Evolutionary conservation across 2,329 filamentous ascomycete species (phyloP).

Genomic region (Rhytidhysteron rufulum): DNA sequence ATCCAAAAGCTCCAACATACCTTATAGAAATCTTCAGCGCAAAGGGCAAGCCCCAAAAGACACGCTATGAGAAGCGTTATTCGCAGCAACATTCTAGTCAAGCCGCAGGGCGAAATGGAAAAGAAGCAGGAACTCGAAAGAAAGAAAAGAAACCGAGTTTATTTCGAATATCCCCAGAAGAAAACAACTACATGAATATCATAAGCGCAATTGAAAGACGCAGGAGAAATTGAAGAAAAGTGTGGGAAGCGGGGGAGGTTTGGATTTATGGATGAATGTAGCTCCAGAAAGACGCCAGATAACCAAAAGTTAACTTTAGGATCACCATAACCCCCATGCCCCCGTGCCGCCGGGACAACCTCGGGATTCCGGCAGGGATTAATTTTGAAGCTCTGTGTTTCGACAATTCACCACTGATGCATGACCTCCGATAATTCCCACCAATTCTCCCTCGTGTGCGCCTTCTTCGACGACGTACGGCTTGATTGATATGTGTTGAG

Average conservation of each 20-base stretch:
- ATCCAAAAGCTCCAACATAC: slow-evolving; percentile 38
- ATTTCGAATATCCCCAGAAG: slow-evolving; percentile 3
- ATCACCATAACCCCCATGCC: too few relatives aligned
- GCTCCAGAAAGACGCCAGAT: slow-evolving; percentile 10
- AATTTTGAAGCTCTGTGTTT: too few relatives aligned
- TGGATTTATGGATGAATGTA: slow-evolving; percentile 3
- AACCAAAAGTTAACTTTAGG: slow-evolving; percentile 3
- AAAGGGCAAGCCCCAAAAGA: slow-evolving; percentile 42
- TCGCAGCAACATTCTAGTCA: slow-evolving; percentile 45
- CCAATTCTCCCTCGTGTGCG: too few relatives aligned
- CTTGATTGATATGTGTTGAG: too few relatives aligned
- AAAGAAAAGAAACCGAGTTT: slow-evolving; percentile 13
- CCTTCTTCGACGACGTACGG: too few relatives aligned
- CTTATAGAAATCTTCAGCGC: slow-evolving; percentile 73
- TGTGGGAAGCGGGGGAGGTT: slow-evolving; percentile 1
- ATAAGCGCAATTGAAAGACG: background rate
- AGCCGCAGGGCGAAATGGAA: too few relatives aligned
- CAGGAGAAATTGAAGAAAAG: slow-evolving; percentile 3
- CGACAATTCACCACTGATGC: too few relatives aligned
- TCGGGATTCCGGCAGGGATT: too few relatives aligned
- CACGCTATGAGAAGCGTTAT: slow-evolving; percentile 40
- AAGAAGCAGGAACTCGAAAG: too few relatives aligned
- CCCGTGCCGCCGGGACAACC: too few relatives aligned
- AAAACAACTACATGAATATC: slow-evolving; percentile 14
- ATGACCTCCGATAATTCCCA: too few relatives aligned